A percentile compares a stretch with the other conserved stretches of the same genome.
phyloP scores from a whole-genome alignment of 805 yeast genomes.

The Kodamaea leandrae region DNA sequence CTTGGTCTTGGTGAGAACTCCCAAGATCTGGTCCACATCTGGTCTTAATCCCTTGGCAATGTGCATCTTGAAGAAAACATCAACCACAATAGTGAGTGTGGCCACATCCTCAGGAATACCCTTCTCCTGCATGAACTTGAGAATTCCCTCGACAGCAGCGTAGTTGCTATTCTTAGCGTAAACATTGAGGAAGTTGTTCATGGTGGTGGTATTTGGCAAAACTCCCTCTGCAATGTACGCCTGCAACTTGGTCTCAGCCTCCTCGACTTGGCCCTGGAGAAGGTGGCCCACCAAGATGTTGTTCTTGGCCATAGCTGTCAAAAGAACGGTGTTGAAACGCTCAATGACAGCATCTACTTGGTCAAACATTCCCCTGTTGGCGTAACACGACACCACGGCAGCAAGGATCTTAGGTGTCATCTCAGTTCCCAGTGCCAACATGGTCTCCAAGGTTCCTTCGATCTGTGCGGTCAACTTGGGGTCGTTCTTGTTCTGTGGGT shows the following conservation, averaged over 20 bases:
- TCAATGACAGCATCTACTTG: constrained; percentile 43
- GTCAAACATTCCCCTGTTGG: constrained; percentile 35
- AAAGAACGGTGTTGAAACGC: constrained; percentile 22
- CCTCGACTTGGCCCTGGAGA: constrained; percentile 35
- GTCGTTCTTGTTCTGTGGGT: constrained; percentile 20
- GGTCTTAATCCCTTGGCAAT: constrained; percentile 44
- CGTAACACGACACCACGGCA: constrained; percentile 46
- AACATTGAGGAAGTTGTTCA: constrained; percentile 49
- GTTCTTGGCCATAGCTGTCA: constrained; percentile 42
- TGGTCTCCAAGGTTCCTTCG: constrained; percentile 26
- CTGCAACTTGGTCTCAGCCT: constrained; percentile 44
- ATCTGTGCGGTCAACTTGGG: constrained; percentile 19
- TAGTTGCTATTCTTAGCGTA: constrained; percentile 42
- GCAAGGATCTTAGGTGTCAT: constrained; percentile 51
- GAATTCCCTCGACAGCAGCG: constrained; percentile 49
- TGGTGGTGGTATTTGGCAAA: constrained; percentile 46
- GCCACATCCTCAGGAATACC: constrained; percentile 55
- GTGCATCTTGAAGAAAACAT: constrained; percentile 48
- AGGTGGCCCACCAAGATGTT: constrained; percentile 46
- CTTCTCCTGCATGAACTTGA: constrained; percentile 39
- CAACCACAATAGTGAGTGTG: constrained; percentile 60
- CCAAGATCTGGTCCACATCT: constrained; percentile 38
- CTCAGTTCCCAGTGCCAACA: constrained; percentile 22
- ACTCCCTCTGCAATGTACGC: constrained; percentile 36
- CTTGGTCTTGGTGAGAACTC: constrained; percentile 34